phyloP scores from a whole-genome alignment of 768 basidiomycete genomes.

The Mycena rebaudengoi region DNA sequence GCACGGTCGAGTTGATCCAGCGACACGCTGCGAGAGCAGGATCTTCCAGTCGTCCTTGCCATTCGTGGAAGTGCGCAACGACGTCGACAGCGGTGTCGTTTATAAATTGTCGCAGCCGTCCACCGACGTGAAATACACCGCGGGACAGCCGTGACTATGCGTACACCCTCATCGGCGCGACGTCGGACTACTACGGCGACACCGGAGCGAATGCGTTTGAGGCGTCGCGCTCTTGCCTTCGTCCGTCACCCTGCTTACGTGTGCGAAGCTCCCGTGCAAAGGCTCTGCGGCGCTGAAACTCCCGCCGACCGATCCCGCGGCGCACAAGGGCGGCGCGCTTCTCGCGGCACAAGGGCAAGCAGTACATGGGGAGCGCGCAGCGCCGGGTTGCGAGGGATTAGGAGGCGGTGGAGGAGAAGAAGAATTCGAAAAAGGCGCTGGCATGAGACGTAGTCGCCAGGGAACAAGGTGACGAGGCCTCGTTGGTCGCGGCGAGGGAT shows the following conservation, averaged over 20 bases:
- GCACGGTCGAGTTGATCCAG: slow-evolving; percentile 95
- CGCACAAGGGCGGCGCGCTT: slow-evolving; percentile 4
- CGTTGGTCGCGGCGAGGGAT: slow-evolving; percentile 97
- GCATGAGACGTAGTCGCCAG: slow-evolving; percentile 84
- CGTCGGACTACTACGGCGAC: slow-evolving; percentile 10
- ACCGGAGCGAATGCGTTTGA: background rate
- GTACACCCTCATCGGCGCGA: slow-evolving; percentile 3
- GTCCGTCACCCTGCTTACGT: background rate
- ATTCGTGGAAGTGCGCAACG: slow-evolving; percentile 98
- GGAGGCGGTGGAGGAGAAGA: background rate
- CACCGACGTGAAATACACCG: background rate
- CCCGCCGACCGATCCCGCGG: background rate
- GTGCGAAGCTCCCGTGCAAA: slow-evolving; percentile 9
- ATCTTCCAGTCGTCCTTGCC: slow-evolving; percentile 98
- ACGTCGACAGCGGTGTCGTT: slow-evolving; percentile 82
- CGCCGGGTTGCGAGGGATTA: background rate
- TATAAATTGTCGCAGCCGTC: background rate
- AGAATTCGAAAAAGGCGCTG: too few species aligned
- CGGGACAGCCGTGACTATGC: slow-evolving; percentile 3
- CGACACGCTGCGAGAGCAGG: slow-evolving; percentile 94
- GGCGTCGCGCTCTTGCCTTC: background rate
- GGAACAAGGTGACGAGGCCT: slow-evolving; percentile 99
- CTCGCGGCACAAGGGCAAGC: background rate
- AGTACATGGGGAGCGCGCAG: background rate
- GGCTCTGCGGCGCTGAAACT: slow-evolving; percentile 6